Evolutionary conservation across 495 filamentous ascomycete species (phyloP).

Genomic region (Glarea lozoyensis): DNA sequence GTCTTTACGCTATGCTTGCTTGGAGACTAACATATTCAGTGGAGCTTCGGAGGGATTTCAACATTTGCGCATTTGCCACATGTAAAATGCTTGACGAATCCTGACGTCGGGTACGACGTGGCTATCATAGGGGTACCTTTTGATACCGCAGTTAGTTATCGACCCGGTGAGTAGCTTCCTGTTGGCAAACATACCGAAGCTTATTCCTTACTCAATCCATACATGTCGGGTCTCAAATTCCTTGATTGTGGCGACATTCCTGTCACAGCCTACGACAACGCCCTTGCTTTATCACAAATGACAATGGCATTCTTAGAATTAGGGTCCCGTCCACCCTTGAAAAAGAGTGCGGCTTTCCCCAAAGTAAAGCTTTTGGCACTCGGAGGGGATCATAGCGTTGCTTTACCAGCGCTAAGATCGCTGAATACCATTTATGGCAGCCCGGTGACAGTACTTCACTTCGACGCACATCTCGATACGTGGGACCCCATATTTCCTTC

Average conservation of each 20-base stretch:
- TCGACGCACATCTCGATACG: too few relatives aligned
- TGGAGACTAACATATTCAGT: conserved; percentile 35
- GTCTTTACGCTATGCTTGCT: not conserved
- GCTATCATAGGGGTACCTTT: conserved; percentile 74
- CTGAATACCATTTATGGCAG: conserved; percentile 58
- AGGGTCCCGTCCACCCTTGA: conserved; percentile 26
- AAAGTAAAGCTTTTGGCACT: conserved; percentile 72
- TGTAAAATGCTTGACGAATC: conserved; percentile 63
- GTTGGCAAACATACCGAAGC: conserved; percentile 29
- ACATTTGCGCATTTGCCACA: conserved; percentile 74
- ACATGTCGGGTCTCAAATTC: conserved; percentile 43
- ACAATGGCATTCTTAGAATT: conserved; percentile 25
- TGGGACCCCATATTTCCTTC: conserved; percentile 68
- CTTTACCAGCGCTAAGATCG: conserved; percentile 65
- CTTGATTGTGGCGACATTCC: conserved; percentile 72
- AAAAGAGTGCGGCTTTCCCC: conserved; percentile 29
- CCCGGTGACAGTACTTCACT: too few relatives aligned
- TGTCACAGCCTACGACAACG: conserved; percentile 59
- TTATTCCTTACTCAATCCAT: conserved; percentile 65
- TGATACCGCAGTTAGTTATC: conserved; percentile 75
- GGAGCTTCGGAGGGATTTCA: conserved; percentile 68
- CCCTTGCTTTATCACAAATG: conserved; percentile 60
- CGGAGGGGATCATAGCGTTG: conserved; percentile 75
- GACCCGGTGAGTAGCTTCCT: conserved; percentile 47
- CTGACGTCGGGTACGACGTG: conserved; percentile 61